Evolutionary conservation across 768 basidiomycete species (phyloP).

Genomic region (Pleurotus citrinopileatus): DNA sequence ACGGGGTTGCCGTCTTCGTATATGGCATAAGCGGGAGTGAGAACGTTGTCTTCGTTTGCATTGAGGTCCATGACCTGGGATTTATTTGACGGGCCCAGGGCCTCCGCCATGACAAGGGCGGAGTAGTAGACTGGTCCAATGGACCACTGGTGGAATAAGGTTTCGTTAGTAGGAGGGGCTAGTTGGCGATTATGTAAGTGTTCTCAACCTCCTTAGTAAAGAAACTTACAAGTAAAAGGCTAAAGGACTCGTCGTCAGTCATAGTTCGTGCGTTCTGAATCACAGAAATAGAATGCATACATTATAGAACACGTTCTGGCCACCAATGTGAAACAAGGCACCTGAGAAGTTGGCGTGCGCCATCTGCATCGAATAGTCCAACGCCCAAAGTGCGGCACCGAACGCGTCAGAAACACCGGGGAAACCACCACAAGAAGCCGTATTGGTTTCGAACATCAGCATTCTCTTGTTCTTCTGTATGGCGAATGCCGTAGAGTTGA

Average conservation of each 20-base stretch:
- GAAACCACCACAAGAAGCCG: slow-evolving; percentile 69
- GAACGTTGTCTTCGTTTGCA: slow-evolving; percentile 46
- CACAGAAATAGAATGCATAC: too few species aligned
- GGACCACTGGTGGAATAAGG: slow-evolving; percentile 64
- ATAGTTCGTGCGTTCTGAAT: too few species aligned
- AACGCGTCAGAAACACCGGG: slow-evolving; percentile 61
- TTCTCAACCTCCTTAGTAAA: neutral
- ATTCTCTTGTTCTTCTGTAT: slow-evolving; percentile 42
- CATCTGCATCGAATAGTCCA: slow-evolving; percentile 65
- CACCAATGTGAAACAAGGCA: slow-evolving; percentile 59
- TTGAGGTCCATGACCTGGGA: slow-evolving; percentile 67
- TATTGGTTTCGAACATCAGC: slow-evolving; percentile 72
- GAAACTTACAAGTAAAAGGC: slow-evolving; percentile 56
- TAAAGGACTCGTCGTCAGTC: too few species aligned
- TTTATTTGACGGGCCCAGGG: slow-evolving; percentile 59
- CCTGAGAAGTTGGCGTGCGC: slow-evolving; percentile 55
- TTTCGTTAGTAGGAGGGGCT: slow-evolving; percentile 53
- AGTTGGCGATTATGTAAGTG: neutral
- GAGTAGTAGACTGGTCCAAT: slow-evolving; percentile 75
- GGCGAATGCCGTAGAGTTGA: slow-evolving; percentile 44
- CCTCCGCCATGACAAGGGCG: slow-evolving; percentile 66
- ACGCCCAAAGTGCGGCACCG: slow-evolving; percentile 61
- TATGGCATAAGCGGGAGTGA: slow-evolving; percentile 68
- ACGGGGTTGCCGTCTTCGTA: slow-evolving; percentile 67
- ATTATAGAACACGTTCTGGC: slow-evolving; percentile 68